A percentile compares a stretch with the other conserved stretches of the same genome.
These are phyloP conservation scores for Rhizoctonia solani DNA, from an alignment of 1,284 basidiomycete genomes.

Conservation along the genomic window DNA sequence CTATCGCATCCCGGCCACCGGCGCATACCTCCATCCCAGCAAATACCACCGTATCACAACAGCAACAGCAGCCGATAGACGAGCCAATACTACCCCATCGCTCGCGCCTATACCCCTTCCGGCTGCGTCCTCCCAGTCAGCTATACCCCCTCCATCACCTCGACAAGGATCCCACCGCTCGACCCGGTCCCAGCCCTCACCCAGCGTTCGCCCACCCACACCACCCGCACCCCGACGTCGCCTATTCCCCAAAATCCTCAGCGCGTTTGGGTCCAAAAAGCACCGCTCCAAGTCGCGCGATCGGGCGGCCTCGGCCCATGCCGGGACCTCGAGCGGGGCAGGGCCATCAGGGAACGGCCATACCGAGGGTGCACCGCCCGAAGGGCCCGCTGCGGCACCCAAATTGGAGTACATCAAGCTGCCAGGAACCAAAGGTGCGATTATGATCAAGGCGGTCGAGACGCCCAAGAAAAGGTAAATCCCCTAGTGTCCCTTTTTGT, in stretches of 20 bases:
- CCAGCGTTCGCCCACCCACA: neutral
- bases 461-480: conserved; percentile 80
- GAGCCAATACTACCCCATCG: no score
- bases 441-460: conserved; percentile 81
- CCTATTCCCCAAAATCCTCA: conserved; percentile 71
- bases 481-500: neutral
- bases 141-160: conserved; percentile 18
- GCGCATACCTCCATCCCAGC: neutral
- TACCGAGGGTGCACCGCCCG: neutral
- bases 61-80: no score
- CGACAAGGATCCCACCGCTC: conserved; percentile 24
- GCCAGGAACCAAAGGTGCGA: conserved; percentile 82
- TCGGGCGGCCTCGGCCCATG: conserved; percentile 40
- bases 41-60: neutral
- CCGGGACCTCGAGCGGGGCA: neutral
- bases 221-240: conserved; percentile 48
- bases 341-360: neutral
- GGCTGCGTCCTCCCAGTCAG: no score
- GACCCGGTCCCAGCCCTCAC: conserved; percentile 10
- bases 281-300: conserved; percentile 49
- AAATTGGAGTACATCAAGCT: conserved; percentile 88
- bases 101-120: no score
- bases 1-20: conserved; percentile 31
- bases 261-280: conserved; percentile 52
- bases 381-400: conserved; percentile 57